phyloP scores from a whole-genome alignment of 2,329 filamentous ascomycete genomes.

The Ophiostoma tasmaniense region DNA sequence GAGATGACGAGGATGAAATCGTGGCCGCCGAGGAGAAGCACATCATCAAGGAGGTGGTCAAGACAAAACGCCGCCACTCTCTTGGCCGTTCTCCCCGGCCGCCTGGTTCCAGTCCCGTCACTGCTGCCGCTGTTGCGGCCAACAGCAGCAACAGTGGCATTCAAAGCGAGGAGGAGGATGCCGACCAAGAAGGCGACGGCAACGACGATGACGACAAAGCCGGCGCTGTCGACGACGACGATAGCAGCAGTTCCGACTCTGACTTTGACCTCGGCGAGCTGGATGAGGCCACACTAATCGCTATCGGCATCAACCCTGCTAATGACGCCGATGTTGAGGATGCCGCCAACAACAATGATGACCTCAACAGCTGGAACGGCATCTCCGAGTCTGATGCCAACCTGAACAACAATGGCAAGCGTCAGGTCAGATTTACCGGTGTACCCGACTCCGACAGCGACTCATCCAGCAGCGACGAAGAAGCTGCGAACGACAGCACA shows the following conservation, averaged over 20 bases:
- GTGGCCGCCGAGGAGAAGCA: constrained; percentile 69
- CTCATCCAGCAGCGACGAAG: constrained; percentile 39
- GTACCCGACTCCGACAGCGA: constrained; percentile 59
- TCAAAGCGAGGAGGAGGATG: constrained; percentile 33
- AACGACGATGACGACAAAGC: constrained; percentile 29
- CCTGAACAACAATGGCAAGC: constrained; percentile 30
- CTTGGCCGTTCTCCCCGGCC: constrained; percentile 44
- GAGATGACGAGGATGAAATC: constrained; percentile 72
- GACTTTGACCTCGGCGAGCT: constrained; percentile 31
- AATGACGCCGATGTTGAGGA: constrained; percentile 32
- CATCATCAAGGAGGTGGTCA: constrained; percentile 46
- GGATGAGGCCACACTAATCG: constrained; percentile 26
- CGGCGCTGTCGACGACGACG: constrained; percentile 31
- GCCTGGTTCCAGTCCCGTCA: constrained; percentile 19
- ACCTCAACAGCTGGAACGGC: constrained; percentile 37
- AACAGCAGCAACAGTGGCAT: background rate
- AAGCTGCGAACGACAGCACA: constrained; percentile 52
- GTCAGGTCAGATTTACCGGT: constrained; percentile 67
- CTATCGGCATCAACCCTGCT: constrained; percentile 29
- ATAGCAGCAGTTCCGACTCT: constrained; percentile 26
- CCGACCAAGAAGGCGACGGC: constrained; percentile 30
- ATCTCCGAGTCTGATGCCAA: constrained; percentile 32
- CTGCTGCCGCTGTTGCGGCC: background rate
- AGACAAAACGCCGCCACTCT: constrained; percentile 23
- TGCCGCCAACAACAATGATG: constrained; percentile 45